These are phyloP conservation scores for Byssochlamys sp. DNA, from an alignment of 2,329 filamentous ascomycete genomes.

Conservation along the genomic window DNA sequence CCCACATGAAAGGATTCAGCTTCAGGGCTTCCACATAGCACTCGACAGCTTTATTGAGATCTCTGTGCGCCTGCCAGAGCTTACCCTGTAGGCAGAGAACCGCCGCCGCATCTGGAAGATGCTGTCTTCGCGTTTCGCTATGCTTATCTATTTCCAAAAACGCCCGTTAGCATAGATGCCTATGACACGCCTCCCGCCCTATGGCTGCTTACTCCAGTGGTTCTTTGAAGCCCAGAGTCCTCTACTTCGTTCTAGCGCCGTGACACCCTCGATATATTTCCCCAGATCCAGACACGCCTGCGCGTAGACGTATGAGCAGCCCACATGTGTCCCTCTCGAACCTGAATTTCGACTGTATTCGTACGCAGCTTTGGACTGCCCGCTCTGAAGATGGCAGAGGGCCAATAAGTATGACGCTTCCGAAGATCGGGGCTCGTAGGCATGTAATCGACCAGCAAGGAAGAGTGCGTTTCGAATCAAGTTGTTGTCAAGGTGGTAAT, in stretches of 20 bases:
- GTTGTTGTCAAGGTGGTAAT: slow-evolving; percentile 78
- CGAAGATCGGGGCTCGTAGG: slow-evolving; percentile 68
- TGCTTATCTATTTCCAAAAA: slow-evolving; percentile 49
- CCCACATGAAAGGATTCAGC: slow-evolving; percentile 93
- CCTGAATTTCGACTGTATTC: slow-evolving; percentile 67
- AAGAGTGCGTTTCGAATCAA: slow-evolving; percentile 85
- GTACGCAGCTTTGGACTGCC: slow-evolving; percentile 75
- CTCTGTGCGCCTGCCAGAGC: slow-evolving; percentile 68
- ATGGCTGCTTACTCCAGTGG: slow-evolving; percentile 57
- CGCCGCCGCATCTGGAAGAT: slow-evolving; percentile 71
- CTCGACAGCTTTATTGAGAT: slow-evolving; percentile 72
- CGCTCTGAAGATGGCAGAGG: slow-evolving; percentile 72
- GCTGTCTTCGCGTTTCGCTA: slow-evolving; percentile 62
- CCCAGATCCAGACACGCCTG: slow-evolving; percentile 76
- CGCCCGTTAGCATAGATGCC: not conserved
- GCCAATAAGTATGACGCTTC: slow-evolving; percentile 77
- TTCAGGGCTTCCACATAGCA: slow-evolving; percentile 84
- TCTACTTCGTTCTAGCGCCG: slow-evolving; percentile 72
- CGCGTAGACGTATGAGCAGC: slow-evolving; percentile 84
- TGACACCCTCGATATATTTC: slow-evolving; percentile 68
- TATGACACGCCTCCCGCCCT: not conserved
- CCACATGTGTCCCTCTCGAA: slow-evolving; percentile 64
- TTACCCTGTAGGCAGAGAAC: slow-evolving; percentile 79
- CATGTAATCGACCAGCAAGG: slow-evolving; percentile 75
- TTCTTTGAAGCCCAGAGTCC: slow-evolving; percentile 65